These are phyloP conservation scores for Xanthoconium separans DNA, from an alignment of 1,284 basidiomycete species.

Conservation along the genomic window DNA sequence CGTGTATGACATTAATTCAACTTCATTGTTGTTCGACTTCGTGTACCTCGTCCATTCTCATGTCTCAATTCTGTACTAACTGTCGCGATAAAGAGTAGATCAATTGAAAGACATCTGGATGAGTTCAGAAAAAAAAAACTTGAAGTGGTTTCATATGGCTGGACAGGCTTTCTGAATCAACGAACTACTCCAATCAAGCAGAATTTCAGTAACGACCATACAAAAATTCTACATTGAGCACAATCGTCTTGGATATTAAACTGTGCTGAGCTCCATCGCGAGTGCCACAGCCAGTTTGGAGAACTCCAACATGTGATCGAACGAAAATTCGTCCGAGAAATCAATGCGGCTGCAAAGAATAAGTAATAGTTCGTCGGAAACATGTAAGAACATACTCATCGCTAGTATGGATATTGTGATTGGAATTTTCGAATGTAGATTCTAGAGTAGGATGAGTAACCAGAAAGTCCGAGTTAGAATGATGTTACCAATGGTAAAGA, in stretches of 20 bases:
- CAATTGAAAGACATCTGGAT: no score
- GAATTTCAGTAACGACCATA: background rate
- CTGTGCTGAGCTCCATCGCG: slow-evolving; percentile 74
- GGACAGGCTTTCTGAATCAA: no score
- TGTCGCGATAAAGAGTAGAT: no score
- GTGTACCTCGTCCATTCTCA: no score
- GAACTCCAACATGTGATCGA: slow-evolving; percentile 81
- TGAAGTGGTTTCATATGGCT: no score
- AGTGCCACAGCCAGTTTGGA: slow-evolving; percentile 88
- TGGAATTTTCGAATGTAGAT: slow-evolving; percentile 70
- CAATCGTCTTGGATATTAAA: slow-evolving; percentile 2
- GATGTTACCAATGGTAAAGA: slow-evolving; percentile 77
- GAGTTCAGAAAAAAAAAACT: no score
- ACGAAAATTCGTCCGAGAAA: slow-evolving; percentile 84
- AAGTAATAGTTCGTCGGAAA: slow-evolving; percentile 12
- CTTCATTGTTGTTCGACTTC: no score
- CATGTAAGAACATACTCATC: slow-evolving; percentile 60
- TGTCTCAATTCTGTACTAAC: no score
- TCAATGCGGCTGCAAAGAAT: slow-evolving; percentile 64
- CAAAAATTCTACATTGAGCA: background rate
- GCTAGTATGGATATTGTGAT: slow-evolving; percentile 79
- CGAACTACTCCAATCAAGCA: no score
- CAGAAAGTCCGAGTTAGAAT: slow-evolving; percentile 8
- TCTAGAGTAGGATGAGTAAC: slow-evolving; percentile 42
- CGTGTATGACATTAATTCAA: no score